A percentile compares a stretch with the other conserved stretches of the same genome.
Evolutionary conservation across 129 eudicot genomes (phyloP).

Genomic region (Pulicaria dysenterica): DNA sequence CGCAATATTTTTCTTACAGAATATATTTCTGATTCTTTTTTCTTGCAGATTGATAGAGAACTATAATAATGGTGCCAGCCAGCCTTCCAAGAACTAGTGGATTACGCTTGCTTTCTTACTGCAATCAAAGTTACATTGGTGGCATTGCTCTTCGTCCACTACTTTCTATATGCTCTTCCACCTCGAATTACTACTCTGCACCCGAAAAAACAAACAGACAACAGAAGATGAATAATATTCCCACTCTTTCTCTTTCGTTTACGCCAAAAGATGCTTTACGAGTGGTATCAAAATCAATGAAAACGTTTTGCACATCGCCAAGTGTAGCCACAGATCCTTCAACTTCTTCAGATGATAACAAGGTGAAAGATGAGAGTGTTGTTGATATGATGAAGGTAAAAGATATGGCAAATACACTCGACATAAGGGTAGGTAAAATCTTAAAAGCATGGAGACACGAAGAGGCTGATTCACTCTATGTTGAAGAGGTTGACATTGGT

Average conservation of each 20-base stretch:
- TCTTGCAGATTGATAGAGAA: slow-evolving; percentile 13
- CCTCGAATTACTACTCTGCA: slow-evolving; percentile 30
- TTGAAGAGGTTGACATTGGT: slow-evolving; percentile 89
- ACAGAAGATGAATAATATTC: slow-evolving; percentile 26
- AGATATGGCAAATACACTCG: slow-evolving; percentile 68
- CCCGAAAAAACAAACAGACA: slow-evolving; percentile 15
- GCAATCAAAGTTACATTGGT: slow-evolving; percentile 35
- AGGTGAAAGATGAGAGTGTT: slow-evolving; percentile 18
- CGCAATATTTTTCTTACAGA: background rate
- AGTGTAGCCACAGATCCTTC: slow-evolving; percentile 31
- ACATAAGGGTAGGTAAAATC: slow-evolving; percentile 76
- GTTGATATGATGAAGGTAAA: slow-evolving; percentile 38
- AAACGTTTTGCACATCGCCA: slow-evolving; percentile 41
- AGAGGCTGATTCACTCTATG: slow-evolving; percentile 90
- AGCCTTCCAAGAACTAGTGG: slow-evolving; percentile 48
- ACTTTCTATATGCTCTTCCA: slow-evolving; percentile 21
- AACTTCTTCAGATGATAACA: slow-evolving; percentile 16
- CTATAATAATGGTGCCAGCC: slow-evolving; percentile 46
- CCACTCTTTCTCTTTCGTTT: slow-evolving; percentile 28
- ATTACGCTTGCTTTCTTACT: slow-evolving; percentile 42
- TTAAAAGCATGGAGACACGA: slow-evolving; percentile 82
- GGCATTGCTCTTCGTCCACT: slow-evolving; percentile 36
- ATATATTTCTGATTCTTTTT: slow-evolving; percentile 10
- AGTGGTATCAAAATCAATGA: slow-evolving; percentile 12
- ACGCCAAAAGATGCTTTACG: slow-evolving; percentile 8